phyloP scores from a whole-genome alignment of 768 basidiomycete genomes.

The Leccinum rimulosum region DNA sequence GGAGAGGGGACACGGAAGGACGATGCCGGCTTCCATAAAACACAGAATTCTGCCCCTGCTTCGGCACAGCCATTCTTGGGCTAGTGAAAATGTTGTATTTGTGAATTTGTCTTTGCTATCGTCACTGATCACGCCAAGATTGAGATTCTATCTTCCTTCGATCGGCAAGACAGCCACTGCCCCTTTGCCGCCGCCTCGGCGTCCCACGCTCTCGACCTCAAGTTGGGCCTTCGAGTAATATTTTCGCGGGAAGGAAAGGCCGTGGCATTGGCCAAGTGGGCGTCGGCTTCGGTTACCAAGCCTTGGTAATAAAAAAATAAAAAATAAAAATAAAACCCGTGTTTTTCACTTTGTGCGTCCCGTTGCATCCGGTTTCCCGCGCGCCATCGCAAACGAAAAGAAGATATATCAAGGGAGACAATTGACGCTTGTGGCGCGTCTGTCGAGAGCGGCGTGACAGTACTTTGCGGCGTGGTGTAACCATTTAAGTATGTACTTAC shows the following conservation, averaged over 20 bases:
- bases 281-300: not conserved
- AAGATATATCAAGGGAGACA: not conserved
- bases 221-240: conserved; percentile 7
- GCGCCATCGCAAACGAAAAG: not conserved
- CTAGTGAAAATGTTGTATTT: not conserved
- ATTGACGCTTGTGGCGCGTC: not conserved
- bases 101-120: not conserved
- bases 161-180: conserved; percentile 7
- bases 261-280: not conserved
- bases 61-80: conserved; percentile 9
- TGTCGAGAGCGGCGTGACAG: not conserved
- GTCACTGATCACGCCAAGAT: conserved; percentile 16
- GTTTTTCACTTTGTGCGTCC: conserved; percentile 2
- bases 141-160: not conserved
- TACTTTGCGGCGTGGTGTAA: not conserved
- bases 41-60: not conserved
- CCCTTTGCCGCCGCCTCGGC: not conserved
- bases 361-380: not conserved
- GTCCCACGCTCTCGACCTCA: not conserved
- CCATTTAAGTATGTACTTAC: too few relatives aligned
- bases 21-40: not conserved
- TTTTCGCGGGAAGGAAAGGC: conserved; percentile 18
- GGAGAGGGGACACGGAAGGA: not conserved
- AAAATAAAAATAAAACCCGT: not conserved
- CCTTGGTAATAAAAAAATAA: not conserved